Evolutionary conservation across 495 filamentous ascomycete species (phyloP).

Genomic region (Annulohypoxylon bovei): DNA sequence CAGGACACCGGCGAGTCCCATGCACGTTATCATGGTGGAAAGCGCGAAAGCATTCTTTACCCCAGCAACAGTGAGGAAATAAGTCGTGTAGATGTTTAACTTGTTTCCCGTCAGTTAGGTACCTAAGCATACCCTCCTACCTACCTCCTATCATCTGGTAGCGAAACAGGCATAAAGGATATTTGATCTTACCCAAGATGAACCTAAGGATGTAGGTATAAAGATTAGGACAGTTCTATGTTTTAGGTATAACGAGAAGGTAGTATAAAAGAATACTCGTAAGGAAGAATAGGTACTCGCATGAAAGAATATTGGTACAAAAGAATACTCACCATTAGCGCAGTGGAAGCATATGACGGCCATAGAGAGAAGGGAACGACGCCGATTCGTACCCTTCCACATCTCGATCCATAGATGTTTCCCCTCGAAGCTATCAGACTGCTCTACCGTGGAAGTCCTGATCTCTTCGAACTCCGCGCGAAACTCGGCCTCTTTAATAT

Average conservation of each 20-base stretch:
- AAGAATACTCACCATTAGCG: constrained; percentile 45
- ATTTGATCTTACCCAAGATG: constrained; percentile 48
- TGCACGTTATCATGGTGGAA: constrained; percentile 59
- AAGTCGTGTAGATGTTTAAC: constrained; percentile 45
- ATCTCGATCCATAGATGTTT: constrained; percentile 58
- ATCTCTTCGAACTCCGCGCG: constrained; percentile 61
- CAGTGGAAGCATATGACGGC: constrained; percentile 47
- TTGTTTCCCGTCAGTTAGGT: neutral
- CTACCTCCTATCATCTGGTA: neutral
- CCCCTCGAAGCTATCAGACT: constrained; percentile 48
- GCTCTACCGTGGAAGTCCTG: constrained; percentile 52
- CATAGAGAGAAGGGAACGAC: constrained; percentile 44
- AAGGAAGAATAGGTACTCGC: neutral
- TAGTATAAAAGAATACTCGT: too few relatives aligned
- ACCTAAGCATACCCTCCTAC: too few relatives aligned
- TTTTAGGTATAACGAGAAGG: too few relatives aligned
- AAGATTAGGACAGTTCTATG: too few relatives aligned
- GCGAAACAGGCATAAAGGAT: neutral
- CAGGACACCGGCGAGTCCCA: constrained; percentile 60
- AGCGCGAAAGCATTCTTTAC: constrained; percentile 62
- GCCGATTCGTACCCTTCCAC: constrained; percentile 48
- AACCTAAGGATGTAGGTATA: constrained; percentile 22
- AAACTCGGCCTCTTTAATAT: constrained; percentile 49
- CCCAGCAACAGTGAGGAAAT: constrained; percentile 64
- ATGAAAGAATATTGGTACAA: neutral